Evolutionary conservation across 2,329 filamentous ascomycete genomes (phyloP), one percentile per base, ranked within the genome.

Genomic region (Aspergillus sp.): DNA sequence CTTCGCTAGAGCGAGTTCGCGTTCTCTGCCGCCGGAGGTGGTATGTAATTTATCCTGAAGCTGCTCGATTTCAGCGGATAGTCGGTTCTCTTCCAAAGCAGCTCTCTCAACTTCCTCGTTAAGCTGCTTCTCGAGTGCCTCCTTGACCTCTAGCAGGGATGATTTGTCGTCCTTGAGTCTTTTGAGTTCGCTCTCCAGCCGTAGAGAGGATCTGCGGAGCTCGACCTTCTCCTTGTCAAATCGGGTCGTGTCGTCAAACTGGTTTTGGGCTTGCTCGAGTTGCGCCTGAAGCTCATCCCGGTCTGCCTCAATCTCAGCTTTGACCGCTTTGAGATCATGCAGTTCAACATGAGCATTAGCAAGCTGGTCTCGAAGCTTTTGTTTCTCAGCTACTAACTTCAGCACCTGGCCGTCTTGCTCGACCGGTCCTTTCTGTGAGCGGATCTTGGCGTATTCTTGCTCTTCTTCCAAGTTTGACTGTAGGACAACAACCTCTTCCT

Each of bases 401-500:
- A 84, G 80, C 25, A 90, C 72, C 63, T 88, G 87, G 28, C 77
- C 76, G 43, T 85, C 87, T 23, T 84, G 80, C 51, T 89, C 86
- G n/a, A 81, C 80, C 15, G 89, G 78, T 59, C 87, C 84, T 63
- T 81, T 82, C 67, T 83, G 84, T 47, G 88, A 76, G 46, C 84
- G 83, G 31, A 83, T 80, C 52, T 86, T 84, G 6, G 84, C 83
- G 61, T 85, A 84, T 65, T 89, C 85, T 48, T 84, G 84, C 72
- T 90, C 88, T 62, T 89, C 85, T 54, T 91, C 88, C 48, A 89
- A 76, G 43, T 83, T 85, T 23, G 83, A 81, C 72, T 92, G 89
- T 15, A 93, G 77, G 30, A 91, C 85, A 57, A 91, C 88, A n/a
- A 92, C 82, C 72, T 93, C 91, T 66, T 93, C 90, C 71, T 93